phyloP scores from a whole-genome alignment of 1,139 yeast genomes.

The Geotrichum carabidarum region DNA sequence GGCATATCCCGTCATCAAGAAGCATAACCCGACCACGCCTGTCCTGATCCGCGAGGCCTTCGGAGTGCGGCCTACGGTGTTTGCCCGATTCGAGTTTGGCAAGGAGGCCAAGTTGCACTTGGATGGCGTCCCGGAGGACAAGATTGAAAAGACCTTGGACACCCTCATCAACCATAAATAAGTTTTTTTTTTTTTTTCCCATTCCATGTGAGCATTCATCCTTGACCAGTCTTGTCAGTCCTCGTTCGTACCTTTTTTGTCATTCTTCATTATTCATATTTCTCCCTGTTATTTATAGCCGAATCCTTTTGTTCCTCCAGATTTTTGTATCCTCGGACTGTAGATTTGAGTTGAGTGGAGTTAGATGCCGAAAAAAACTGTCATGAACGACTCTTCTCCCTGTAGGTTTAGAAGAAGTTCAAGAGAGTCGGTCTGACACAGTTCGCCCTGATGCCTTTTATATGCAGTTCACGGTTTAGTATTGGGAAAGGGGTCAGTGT shows the following conservation, averaged over 20 bases:
- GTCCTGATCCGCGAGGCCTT: conserved; percentile 70
- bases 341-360: no score
- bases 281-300: no score
- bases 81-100: conserved; percentile 54
- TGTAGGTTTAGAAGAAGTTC: no score
- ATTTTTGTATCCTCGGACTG: no score
- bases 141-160: conserved; percentile 15
- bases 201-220: not conserved
- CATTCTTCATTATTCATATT: not conserved
- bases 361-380: no score
- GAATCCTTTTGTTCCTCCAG: no score
- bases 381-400: no score
- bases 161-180: conserved; percentile 7
- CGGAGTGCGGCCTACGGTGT: conserved; percentile 66
- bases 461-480: no score
- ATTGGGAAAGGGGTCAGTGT: no score
- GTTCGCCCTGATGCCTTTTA: no score
- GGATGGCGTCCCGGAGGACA: conserved; percentile 29
- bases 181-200: not conserved
- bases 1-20: conserved; percentile 58
- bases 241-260: not conserved
- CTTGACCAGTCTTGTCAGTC: not conserved
- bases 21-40: conserved; percentile 54
- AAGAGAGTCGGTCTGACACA: no score
- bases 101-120: conserved; percentile 34